Evolutionary conservation across 345 rosid species (phyloP), one percentile per base, ranked within the genome.

Genomic region (Excoecaria cochinchinensis): DNA sequence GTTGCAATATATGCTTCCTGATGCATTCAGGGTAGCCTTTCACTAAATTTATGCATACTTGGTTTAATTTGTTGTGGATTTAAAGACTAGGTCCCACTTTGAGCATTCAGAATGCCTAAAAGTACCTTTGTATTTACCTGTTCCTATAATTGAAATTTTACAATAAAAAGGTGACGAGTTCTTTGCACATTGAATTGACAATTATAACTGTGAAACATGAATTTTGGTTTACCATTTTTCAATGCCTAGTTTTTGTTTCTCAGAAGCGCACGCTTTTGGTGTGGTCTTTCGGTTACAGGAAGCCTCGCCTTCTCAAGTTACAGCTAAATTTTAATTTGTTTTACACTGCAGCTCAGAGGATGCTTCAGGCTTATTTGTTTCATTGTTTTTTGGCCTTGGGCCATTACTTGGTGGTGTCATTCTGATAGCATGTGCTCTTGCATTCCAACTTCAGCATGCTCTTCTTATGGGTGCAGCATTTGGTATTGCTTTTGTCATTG

Each of bases 281-380:
- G n/a, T n/a, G n/a, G n/a, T n/a, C n/a, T n/a, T n/a, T n/a, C n/a
- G n/a, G 51, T 77, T 39, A 80, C 78, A 93, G 99, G 96, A 93
- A 91, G 96, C 99, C 38, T 91, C 96, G 52, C 89, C 98, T 8
- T 86, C 97, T 53, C 90, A 87, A 69, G 99, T 91, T 58, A 22
- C 6, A 39, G 72, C 66, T 76, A 65, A 42, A 68, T 71, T 36
- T 77, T 57, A 44, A 4, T 71, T 73, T 52, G n/a, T 52, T 82
- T 21, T 38, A 48, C 53, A 71, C 59, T 91, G 84, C 91, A 95
- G 99, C 81, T 81, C 94, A 51, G 97, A 91, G 80, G 99, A 90
- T 87, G 99, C 97, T 84, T 92, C 98, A 42, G 98, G 98, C 59
- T 95, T 91, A 83, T 91, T 93, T 48, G 94, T 95, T 74, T 95